phyloP scores from a whole-genome alignment of 2,329 filamentous ascomycete species.

The Xylaria arbuscula region DNA sequence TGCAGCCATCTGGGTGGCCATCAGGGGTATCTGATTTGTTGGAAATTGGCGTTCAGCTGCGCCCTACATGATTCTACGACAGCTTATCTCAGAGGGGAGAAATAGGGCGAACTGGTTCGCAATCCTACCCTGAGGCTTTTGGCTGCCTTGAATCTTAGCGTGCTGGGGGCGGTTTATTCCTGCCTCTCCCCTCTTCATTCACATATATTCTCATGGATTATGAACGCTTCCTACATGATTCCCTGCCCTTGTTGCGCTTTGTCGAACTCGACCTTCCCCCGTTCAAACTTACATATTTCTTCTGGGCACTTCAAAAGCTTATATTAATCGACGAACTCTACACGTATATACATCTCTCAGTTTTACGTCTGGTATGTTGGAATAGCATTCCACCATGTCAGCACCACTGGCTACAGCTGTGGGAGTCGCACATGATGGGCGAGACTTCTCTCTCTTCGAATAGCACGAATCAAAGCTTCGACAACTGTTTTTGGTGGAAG shows the following conservation, averaged over 20 bases:
- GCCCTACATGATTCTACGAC: not conserved
- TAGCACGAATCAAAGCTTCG: not conserved
- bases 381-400: not conserved
- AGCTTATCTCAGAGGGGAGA: not conserved
- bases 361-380: not conserved
- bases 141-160: too few relatives aligned
- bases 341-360: not conserved
- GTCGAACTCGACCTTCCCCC: too few relatives aligned
- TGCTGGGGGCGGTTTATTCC: too few relatives aligned
- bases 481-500: constrained; percentile 13
- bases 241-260: too few relatives aligned
- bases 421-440: not conserved
- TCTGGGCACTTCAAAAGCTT: not conserved
- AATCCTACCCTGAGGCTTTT: too few relatives aligned
- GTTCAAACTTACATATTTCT: too few relatives aligned
- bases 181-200: too few relatives aligned
- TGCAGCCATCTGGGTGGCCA: not conserved
- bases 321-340: not conserved
- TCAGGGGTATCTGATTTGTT: not conserved
- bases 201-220: too few relatives aligned
- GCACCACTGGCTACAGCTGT: not conserved
- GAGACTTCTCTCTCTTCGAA: constrained; percentile 13
- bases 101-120: too few relatives aligned
- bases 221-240: too few relatives aligned
- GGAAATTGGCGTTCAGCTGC: constrained; percentile 13